These are phyloP conservation scores for Epichloe typhina DNA, from an alignment of 2,329 filamentous ascomycete species.

Conservation along the genomic window DNA sequence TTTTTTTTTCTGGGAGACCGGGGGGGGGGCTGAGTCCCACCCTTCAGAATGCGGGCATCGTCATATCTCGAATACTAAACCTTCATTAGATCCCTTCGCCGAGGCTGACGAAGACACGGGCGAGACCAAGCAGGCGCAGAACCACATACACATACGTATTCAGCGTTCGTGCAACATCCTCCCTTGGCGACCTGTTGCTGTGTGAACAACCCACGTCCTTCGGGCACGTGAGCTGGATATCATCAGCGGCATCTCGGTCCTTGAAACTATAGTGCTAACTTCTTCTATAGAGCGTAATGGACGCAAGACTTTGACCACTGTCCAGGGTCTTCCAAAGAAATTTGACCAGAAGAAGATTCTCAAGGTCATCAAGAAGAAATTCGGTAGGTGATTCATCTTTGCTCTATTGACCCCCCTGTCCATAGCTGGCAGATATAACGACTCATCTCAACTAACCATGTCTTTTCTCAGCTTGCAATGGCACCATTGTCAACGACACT, in stretches of 20 bases:
- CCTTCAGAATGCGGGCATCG: conserved; percentile 13
- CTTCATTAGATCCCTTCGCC: conserved; percentile 87
- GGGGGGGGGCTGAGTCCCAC: background rate
- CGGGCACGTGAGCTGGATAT: conserved; percentile 2
- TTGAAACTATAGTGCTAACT: conserved; percentile 24
- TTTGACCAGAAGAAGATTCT: conserved; percentile 99
- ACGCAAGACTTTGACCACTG: conserved; percentile 99
- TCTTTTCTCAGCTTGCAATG: conserved; percentile 73
- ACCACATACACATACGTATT: conserved; percentile 99
- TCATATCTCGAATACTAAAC: background rate
- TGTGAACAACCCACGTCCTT: background rate
- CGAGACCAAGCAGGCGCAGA: conserved; percentile 88
- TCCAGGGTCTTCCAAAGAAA: conserved; percentile 97
- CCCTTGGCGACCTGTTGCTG: background rate
- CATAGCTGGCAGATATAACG: background rate
- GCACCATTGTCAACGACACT: conserved; percentile 89
- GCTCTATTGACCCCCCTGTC: background rate
- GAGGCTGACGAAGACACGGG: conserved; percentile 99
- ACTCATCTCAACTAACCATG: conserved; percentile 4
- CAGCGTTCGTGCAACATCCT: conserved; percentile 59
- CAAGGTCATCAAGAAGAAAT: conserved; percentile 99
- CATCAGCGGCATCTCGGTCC: background rate
- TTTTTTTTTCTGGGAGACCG: too few relatives aligned
- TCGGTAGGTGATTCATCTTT: conserved; percentile 45
- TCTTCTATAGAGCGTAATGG: conserved; percentile 82